Base-by-base conservation (phyloP, 2,329 filamentous ascomycete species). In the Byssoonygena ceratinophila region DNA sequence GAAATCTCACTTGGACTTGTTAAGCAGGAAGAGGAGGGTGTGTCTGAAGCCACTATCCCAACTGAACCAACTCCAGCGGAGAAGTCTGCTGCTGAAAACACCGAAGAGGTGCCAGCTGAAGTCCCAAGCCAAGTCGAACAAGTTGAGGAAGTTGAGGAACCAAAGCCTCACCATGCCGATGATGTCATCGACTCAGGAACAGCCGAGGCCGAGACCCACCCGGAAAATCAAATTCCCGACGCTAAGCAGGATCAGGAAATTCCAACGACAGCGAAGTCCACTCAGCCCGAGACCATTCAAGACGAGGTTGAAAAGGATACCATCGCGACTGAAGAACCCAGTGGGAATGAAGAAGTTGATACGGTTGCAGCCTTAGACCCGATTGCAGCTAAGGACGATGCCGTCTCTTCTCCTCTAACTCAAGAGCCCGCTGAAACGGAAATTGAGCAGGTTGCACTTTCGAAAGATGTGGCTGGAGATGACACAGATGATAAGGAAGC, bases 201-300 rank as follows among this genome's bases (percentile, higher is more conserved):
- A 39, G 47, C 48, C 43, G 34, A 20, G 29, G 31, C 29, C 23
- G 34, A 51, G 6, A 3, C 32, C 18, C 23, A 44, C 11, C 18
- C 46, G 36, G 43, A 37, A 46, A 23, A 54, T 36, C 47, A 43
- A 32, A 43, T 23, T 3, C 9, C 47, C 43, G 49, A 27, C 29
- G n/a, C 49, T 45, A 39, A 45, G 23, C 22, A 12, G 22, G 49
- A 45, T 52, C 40, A 52, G 49, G 39, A 52, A 52, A 29, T 39
- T 12, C 16, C 31, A 39, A 45, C 49, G 22, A 29, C 36, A 32
- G 12, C n/a, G 12, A 12, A 37, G 9, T 4, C 5, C 20, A 16
- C 9, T 4, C 18, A 36, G 5, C 2, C 20, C 3, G 47, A 41
- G 16, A 41, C 36, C 9, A 11, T 14, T 5, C 25, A 25, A 14